Evolutionary conservation across 2,329 filamentous ascomycete genomes (phyloP).

Genomic region (Microdochium paspali): DNA sequence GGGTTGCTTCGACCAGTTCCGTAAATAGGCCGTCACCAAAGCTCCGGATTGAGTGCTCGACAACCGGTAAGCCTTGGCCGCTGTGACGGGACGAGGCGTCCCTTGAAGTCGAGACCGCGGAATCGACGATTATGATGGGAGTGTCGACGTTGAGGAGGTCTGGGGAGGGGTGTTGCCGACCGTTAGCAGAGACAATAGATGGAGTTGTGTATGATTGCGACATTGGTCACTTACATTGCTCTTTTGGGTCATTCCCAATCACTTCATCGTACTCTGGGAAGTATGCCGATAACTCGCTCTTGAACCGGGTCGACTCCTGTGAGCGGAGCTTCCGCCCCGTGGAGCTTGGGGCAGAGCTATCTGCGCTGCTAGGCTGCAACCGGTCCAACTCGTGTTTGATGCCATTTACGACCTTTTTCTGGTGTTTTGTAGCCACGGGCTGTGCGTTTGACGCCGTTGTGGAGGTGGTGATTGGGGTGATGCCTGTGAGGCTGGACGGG

Average conservation of each 20-base stretch:
- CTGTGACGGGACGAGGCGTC: constrained; percentile 13
- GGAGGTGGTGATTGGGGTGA: constrained; percentile 8
- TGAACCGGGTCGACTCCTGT: constrained; percentile 75
- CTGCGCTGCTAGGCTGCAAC: constrained; percentile 37
- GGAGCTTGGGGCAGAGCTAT: constrained; percentile 39
- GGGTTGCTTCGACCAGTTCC: constrained; percentile 46
- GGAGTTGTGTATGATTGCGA: not conserved
- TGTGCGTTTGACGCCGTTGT: constrained; percentile 14
- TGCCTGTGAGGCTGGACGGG: constrained; percentile 10
- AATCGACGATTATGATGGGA: constrained; percentile 61
- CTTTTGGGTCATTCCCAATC: constrained; percentile 74
- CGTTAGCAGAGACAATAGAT: constrained; percentile 2
- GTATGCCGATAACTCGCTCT: constrained; percentile 84
- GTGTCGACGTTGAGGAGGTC: constrained; percentile 67
- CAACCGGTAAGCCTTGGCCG: constrained; percentile 26
- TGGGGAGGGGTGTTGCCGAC: not conserved
- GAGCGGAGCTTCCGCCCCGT: constrained; percentile 72
- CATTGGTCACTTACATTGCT: constrained; percentile 54
- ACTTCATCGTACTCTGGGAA: constrained; percentile 93
- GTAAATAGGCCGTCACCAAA: constrained; percentile 48
- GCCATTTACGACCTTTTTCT: constrained; percentile 51
- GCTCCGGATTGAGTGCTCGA: constrained; percentile 33
- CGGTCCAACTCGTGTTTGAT: constrained; percentile 51
- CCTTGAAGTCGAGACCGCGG: constrained; percentile 19
- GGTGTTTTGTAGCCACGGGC: constrained; percentile 34